phyloP scores from a whole-genome alignment of 1,284 basidiomycete genomes.

The Sanghuangporus weigelae region DNA sequence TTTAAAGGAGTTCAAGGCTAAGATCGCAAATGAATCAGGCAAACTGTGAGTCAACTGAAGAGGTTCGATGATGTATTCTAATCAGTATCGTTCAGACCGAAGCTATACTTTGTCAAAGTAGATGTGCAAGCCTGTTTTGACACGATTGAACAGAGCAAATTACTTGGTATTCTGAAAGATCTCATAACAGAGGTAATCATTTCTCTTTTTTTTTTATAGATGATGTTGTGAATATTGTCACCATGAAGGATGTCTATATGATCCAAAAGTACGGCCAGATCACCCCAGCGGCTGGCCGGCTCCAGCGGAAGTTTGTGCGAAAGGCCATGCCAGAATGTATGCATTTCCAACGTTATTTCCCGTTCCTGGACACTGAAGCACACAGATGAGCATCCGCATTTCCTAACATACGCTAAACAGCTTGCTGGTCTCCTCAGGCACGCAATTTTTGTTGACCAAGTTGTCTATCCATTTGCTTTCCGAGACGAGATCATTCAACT shows the following conservation, averaged over 20 bases:
- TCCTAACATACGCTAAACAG: constrained; percentile 60
- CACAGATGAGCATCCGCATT: constrained; percentile 68
- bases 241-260: constrained; percentile 53
- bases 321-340: constrained; percentile 66
- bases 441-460: constrained; percentile 85
- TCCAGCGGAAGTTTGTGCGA: constrained; percentile 51
- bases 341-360: not conserved
- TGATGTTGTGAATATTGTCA: not conserved
- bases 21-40: constrained; percentile 41
- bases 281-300: constrained; percentile 41
- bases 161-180: constrained; percentile 72
- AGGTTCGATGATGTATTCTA: not conserved
- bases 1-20: constrained; percentile 66
- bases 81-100: constrained; percentile 49
- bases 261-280: constrained; percentile 64
- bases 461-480: constrained; percentile 53
- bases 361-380: not conserved
- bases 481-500: constrained; percentile 64
- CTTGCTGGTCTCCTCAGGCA: constrained; percentile 66
- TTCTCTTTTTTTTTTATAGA: not conserved
- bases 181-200: constrained; percentile 64
- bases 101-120: constrained; percentile 92
- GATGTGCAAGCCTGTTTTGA: constrained; percentile 97
- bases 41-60: constrained; percentile 43
- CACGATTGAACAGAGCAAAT: constrained; percentile 86